A percentile compares a stretch with the other conserved stretches of the same genome.
phyloP scores from a whole-genome alignment of 139 green algal species.

The Haematococcus lacustris region DNA sequence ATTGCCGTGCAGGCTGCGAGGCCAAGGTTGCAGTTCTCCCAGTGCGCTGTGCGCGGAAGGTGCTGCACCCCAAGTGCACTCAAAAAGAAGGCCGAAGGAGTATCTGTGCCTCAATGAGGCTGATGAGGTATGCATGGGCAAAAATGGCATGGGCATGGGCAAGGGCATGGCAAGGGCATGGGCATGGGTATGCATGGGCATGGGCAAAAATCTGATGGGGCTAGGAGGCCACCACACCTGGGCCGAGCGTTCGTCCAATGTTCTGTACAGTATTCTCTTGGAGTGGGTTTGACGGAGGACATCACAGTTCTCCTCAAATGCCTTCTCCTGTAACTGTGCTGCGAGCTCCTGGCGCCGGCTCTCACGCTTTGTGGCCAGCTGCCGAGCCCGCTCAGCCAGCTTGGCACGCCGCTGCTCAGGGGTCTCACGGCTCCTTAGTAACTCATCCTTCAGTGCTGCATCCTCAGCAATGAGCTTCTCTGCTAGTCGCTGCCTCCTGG shows the following conservation, averaged over 20 bases:
- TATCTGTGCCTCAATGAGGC: no score
- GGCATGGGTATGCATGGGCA: no score
- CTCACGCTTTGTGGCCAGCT: slow-evolving; percentile 32
- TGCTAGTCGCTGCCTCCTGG: slow-evolving; percentile 24
- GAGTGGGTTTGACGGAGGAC: slow-evolving; percentile 38
- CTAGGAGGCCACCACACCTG: no score
- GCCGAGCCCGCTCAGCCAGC: slow-evolving; percentile 34
- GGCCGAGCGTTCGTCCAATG: slow-evolving; percentile 37
- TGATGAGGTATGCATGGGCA: no score
- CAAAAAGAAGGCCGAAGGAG: no score
- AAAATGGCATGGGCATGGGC: no score
- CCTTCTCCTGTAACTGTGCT: slow-evolving; percentile 27
- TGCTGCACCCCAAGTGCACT: no score
- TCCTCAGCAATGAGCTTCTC: slow-evolving; percentile 74
- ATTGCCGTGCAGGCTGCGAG: no score
- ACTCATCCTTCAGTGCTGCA: slow-evolving; percentile 64
- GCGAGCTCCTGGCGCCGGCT: slow-evolving; percentile 36
- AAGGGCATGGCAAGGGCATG: no score
- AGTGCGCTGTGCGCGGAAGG: no score
- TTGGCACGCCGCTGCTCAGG: slow-evolving; percentile 43
- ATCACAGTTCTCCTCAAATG: slow-evolving; percentile 57
- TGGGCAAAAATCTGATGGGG: no score
- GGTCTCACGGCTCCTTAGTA: slow-evolving; percentile 44
- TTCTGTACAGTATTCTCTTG: slow-evolving; percentile 40
- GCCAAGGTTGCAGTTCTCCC: no score